phyloP scores from a whole-genome alignment of 306 rosid species.

The Gastrolobium bilobum region DNA sequence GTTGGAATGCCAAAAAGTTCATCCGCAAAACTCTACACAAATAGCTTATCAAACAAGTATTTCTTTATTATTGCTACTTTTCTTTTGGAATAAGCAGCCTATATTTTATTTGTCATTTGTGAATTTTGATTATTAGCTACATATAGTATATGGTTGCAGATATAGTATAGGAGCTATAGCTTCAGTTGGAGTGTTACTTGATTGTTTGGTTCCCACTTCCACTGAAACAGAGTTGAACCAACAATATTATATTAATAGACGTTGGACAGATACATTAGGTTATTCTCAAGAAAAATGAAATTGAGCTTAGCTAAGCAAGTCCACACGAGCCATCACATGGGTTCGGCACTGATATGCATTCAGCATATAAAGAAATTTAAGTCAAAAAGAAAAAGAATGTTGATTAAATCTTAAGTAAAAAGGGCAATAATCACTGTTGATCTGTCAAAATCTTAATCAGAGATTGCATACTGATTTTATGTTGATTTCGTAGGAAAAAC shows the following conservation, averaged over 20 bases:
- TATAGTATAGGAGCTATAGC: background rate
- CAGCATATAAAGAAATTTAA: no score
- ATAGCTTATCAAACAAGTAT: background rate
- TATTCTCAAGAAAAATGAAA: no score
- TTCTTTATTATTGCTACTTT: background rate
- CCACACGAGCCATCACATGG: background rate
- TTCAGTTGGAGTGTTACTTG: background rate
- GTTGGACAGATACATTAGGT: no score
- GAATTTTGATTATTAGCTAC: conserved; percentile 12
- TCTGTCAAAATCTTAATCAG: no score
- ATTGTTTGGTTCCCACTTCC: background rate
- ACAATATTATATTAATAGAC: no score
- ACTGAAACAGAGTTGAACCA: background rate
- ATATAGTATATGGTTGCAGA: background rate
- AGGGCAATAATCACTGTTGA: no score
- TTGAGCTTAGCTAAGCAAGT: background rate
- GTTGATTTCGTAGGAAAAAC: no score
- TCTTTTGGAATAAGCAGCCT: background rate
- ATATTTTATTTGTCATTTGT: background rate
- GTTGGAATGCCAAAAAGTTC: conserved; percentile 23
- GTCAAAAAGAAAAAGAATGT: no score
- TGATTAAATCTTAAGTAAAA: no score
- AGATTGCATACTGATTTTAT: no score
- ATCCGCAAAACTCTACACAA: background rate
- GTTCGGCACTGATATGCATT: no score